phyloP scores from a whole-genome alignment of 2,329 filamentous ascomycete genomes.

The Sporothrix pseudoabietina region DNA sequence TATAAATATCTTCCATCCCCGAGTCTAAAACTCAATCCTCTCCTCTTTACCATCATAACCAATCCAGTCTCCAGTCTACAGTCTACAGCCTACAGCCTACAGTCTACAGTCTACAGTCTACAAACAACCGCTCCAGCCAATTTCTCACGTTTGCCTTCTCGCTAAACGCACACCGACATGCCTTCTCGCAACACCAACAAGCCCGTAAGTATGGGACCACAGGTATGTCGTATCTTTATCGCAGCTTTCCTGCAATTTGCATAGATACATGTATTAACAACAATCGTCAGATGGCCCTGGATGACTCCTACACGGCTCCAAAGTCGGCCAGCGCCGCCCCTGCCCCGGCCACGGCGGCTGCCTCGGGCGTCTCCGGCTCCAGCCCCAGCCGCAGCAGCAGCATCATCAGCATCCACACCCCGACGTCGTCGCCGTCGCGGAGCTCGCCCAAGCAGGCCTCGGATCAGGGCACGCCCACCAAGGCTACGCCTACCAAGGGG shows the following conservation, averaged over 20 bases:
- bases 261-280: no score
- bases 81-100: not conserved
- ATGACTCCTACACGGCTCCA: no score
- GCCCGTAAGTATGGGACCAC: no score
- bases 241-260: no score
- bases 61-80: not conserved
- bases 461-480: not conserved
- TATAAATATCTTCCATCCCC: slow-evolving; percentile 6
- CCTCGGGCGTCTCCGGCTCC: no score
- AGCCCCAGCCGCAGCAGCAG: no score
- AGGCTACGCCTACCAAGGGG: no score
- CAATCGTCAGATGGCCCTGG: no score
- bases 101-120: not conserved
- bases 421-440: not conserved
- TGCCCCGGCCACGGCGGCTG: no score
- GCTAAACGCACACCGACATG: not conserved
- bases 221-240: no score
- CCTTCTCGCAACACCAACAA: not conserved
- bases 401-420: not conserved
- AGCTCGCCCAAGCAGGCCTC: not conserved
- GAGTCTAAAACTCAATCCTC: not conserved
- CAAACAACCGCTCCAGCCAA: not conserved
- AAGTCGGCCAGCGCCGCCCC: no score
- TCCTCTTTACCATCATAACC: not conserved
- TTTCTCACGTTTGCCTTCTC: not conserved